phyloP scores from a whole-genome alignment of 1,139 yeast species.

The Zygoascus hellenicus region DNA sequence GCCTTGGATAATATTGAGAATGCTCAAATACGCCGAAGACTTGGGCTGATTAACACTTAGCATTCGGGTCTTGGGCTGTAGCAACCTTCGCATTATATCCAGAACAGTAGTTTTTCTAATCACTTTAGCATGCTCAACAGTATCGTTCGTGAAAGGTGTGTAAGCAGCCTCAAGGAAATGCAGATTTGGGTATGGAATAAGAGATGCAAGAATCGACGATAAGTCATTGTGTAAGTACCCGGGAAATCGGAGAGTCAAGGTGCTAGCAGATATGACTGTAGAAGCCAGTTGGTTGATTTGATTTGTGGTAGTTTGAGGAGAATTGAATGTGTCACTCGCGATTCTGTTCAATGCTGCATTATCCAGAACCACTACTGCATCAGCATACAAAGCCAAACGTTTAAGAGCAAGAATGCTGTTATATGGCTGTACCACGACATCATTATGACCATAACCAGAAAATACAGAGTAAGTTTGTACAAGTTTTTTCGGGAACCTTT shows the following conservation, averaged over 20 bases:
- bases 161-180: constrained; percentile 84
- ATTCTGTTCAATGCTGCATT: constrained; percentile 75
- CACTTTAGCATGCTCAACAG: constrained; percentile 51
- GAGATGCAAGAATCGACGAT: constrained; percentile 73
- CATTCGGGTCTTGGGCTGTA: constrained; percentile 76
- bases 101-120: constrained; percentile 72
- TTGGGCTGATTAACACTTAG: constrained; percentile 41
- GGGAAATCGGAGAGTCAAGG: constrained; percentile 87
- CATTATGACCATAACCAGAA: constrained; percentile 62
- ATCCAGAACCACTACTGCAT: constrained; percentile 82
- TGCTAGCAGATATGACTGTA: constrained; percentile 74
- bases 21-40: constrained; percentile 52
- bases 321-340: constrained; percentile 47
- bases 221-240: constrained; percentile 85
- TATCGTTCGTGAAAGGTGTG: constrained; percentile 74
- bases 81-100: constrained; percentile 75
- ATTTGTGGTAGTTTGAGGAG: constrained; percentile 47
- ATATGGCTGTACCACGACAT: constrained; percentile 96
- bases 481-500: constrained; percentile 76
- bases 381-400: constrained; percentile 77
- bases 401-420: constrained; percentile 78
- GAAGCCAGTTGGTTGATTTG: constrained; percentile 84
- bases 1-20: constrained; percentile 75
- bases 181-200: constrained; percentile 84
- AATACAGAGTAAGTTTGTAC: constrained; percentile 83